Conservation (phyloP, 495 filamentous ascomycete species). For the Cairneyella variabilis region DNA sequence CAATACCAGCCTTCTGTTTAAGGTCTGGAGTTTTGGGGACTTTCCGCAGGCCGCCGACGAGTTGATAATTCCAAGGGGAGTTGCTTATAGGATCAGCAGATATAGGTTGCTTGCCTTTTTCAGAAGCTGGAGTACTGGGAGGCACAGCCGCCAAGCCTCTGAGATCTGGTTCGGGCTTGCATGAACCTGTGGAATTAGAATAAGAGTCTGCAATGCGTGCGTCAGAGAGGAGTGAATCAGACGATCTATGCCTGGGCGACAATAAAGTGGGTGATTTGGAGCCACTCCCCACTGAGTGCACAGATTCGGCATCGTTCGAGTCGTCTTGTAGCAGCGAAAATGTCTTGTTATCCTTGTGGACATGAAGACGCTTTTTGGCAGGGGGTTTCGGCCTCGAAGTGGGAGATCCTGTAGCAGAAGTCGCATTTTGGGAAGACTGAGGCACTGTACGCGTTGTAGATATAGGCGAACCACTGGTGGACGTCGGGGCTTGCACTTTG, state of each 20-base stretch:
- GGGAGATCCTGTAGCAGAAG: slow-evolving; percentile 25
- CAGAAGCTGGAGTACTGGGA: slow-evolving; percentile 18
- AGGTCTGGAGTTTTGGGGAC: slow-evolving; percentile 46
- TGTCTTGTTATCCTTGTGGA: slow-evolving; percentile 27
- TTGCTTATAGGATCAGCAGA: slow-evolving; percentile 37
- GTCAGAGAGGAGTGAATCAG: slow-evolving; percentile 36
- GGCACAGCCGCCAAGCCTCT: slow-evolving; percentile 17
- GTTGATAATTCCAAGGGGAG: slow-evolving; percentile 49
- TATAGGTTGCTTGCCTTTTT: slow-evolving; percentile 25
- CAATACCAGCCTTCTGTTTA: slow-evolving; percentile 34
- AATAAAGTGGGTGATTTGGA: neutral
- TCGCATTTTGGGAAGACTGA: slow-evolving; percentile 12
- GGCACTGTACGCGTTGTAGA: slow-evolving; percentile 14
- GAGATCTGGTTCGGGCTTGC: slow-evolving; percentile 31
- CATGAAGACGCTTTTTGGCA: slow-evolving; percentile 23
- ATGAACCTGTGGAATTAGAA: slow-evolving; percentile 41
- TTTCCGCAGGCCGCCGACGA: slow-evolving; percentile 52
- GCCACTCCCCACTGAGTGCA: slow-evolving; percentile 9
- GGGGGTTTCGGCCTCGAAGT: slow-evolving; percentile 16
- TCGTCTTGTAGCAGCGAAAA: slow-evolving; percentile 24
- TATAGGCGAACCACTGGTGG: slow-evolving; percentile 17
- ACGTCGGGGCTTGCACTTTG: slow-evolving; percentile 11
- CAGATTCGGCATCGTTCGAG: slow-evolving; percentile 11
- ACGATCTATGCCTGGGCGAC: slow-evolving; percentile 7
- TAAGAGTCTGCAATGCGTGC: slow-evolving; percentile 40